Conservation (phyloP, 1,284 basidiomycete genomes). For the Ustilago vetiveriae region DNA sequence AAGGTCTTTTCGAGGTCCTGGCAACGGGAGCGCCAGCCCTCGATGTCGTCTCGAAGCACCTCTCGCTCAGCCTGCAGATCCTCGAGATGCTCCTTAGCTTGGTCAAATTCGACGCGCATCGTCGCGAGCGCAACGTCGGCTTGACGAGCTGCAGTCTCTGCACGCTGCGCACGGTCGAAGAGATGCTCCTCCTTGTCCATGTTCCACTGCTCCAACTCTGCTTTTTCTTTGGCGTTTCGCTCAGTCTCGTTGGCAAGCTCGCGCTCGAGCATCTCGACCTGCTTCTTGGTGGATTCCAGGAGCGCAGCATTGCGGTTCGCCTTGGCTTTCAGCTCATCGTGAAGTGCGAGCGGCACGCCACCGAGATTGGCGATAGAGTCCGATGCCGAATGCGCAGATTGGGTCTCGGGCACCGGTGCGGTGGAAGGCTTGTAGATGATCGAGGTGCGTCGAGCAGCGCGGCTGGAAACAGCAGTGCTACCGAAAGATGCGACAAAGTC, state of each 20-base stretch:
- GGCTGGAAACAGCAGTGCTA: conserved; percentile 15
- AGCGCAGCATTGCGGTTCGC: conserved; percentile 46
- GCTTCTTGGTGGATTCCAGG: conserved; percentile 46
- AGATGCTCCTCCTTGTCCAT: conserved; percentile 50
- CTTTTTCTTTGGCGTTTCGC: conserved; percentile 43
- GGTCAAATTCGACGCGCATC: conserved; percentile 30
- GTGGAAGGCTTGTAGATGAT: conserved; percentile 54
- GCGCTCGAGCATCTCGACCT: conserved; percentile 49
- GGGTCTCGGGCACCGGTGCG: conserved; percentile 17
- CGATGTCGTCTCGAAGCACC: conserved; percentile 61
- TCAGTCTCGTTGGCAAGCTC: conserved; percentile 50
- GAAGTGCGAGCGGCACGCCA: conserved; percentile 44
- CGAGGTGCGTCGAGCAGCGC: conserved; percentile 30
- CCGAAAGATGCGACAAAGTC: conserved; percentile 25
- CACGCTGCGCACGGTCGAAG: conserved; percentile 36
- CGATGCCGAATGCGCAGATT: conserved; percentile 21
- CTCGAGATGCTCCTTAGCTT: conserved; percentile 42
- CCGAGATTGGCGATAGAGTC: conserved; percentile 32
- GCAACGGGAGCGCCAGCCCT: conserved; percentile 63
- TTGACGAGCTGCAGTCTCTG: conserved; percentile 34
- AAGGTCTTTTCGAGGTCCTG: conserved; percentile 59
- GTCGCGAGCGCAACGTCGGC: conserved; percentile 18
- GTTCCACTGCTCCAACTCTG: conserved; percentile 57
- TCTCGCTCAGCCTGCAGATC: conserved; percentile 62
- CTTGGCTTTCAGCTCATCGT: conserved; percentile 57